A percentile compares a stretch with the other conserved stretches of the same genome.
These are phyloP conservation scores for Cryphonectria japonica DNA, from an alignment of 2,329 filamentous ascomycete species.

Conservation along the genomic window DNA sequence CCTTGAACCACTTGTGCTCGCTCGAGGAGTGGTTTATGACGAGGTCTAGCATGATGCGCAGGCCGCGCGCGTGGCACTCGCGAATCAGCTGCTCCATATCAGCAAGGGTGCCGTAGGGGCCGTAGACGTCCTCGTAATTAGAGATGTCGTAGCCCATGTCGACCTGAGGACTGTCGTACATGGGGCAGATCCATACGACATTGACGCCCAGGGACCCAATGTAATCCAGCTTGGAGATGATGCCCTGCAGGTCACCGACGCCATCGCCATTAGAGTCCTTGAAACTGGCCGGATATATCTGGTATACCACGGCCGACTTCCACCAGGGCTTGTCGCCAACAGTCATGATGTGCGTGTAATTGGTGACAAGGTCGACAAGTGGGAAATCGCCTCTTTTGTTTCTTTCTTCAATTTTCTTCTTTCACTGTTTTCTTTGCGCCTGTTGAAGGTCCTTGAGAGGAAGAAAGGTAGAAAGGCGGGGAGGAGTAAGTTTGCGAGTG, in stretches of 20 bases:
- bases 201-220: conserved; percentile 59
- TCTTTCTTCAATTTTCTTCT: too few species aligned
- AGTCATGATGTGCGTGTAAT: neutral
- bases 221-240: conserved; percentile 60
- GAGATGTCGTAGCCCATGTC: conserved; percentile 76
- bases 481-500: too few species aligned
- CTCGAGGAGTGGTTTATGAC: conserved; percentile 73
- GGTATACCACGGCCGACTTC: conserved; percentile 30
- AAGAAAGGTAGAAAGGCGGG: neutral
- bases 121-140: conserved; percentile 69
- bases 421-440: too few species aligned
- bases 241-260: conserved; percentile 44
- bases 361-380: neutral
- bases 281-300: conserved; percentile 64
- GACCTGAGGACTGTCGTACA: conserved; percentile 57
- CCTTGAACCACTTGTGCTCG: conserved; percentile 62
- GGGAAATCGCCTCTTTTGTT: too few species aligned
- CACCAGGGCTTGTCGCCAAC: neutral
- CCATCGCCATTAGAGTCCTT: conserved; percentile 63
- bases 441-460: too few species aligned
- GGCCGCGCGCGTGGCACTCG: conserved; percentile 62
- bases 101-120: conserved; percentile 67
- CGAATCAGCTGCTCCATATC: conserved; percentile 69
- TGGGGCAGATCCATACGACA: conserved; percentile 59
- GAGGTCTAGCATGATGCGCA: conserved; percentile 73